These are phyloP conservation scores for Boletus reticuloceps DNA, from an alignment of 768 basidiomycete species.

Conservation along the genomic window DNA sequence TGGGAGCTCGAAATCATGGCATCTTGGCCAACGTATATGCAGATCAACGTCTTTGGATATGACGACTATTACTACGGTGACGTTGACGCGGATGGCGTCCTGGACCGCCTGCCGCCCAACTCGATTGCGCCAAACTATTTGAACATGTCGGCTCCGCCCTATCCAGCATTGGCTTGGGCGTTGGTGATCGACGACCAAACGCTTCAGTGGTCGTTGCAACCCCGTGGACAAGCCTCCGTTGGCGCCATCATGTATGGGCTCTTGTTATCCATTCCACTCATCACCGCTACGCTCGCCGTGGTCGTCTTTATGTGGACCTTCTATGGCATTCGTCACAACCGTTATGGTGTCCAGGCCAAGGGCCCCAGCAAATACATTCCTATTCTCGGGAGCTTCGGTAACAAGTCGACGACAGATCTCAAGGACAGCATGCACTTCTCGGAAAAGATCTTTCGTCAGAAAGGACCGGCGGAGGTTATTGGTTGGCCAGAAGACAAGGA, in stretches of 20 bases:
- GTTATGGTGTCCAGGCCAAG: conserved; percentile 80
- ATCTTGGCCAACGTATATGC: conserved; percentile 85
- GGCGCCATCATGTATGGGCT: conserved; percentile 89
- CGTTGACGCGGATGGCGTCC: conserved; percentile 77
- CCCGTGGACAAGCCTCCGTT: conserved; percentile 77
- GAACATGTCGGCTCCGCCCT: conserved; percentile 89
- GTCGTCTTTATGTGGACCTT: conserved; percentile 92
- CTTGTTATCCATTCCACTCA: conserved; percentile 74
- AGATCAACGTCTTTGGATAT: conserved; percentile 88
- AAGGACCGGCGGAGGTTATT: conserved; percentile 68
- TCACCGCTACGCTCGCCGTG: conserved; percentile 83
- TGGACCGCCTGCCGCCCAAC: conserved; percentile 92
- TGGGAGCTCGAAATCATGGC: conserved; percentile 93
- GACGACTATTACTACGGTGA: conserved; percentile 95
- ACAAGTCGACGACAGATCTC: conserved; percentile 68
- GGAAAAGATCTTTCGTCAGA: conserved; percentile 71
- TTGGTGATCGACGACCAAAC: conserved; percentile 75
- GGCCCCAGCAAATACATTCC: conserved; percentile 81
- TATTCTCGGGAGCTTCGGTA: conserved; percentile 65
- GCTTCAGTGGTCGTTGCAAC: conserved; percentile 74
- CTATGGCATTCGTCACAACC: conserved; percentile 94
- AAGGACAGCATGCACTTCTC: conserved; percentile 60
- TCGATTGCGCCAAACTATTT: conserved; percentile 80
- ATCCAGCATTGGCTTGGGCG: conserved; percentile 86
- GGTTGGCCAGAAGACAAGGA: conserved; percentile 96